Base-by-base conservation (phyloP, 345 rosid species). In the Lumnitzera littorea region DNA sequence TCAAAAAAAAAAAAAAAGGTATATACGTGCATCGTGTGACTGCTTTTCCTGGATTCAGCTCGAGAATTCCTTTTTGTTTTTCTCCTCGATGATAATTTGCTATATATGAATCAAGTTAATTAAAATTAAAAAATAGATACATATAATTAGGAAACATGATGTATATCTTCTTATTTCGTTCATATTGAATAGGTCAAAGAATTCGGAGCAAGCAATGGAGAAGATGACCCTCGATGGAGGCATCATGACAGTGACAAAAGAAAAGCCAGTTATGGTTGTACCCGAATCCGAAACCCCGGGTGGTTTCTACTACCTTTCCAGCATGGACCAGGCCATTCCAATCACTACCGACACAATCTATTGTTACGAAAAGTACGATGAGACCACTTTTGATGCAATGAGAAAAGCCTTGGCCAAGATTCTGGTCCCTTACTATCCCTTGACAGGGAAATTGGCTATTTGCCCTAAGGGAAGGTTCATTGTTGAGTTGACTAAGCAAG, bases 231-330 rank as follows among this genome's bases (percentile, higher is more conserved):
- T 36, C 43, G 7, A 7, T 9, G 43, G 43, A 4, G 43, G 43
- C 58, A 55, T 29, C 47, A 1, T 15, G 11, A 29, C 15, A 14
- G 47, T 55, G 41, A 46, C 29, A 15, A 55, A 23, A 55, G 29
- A 36, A 25, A 55, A 46, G 46, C 46, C 58, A 2, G 17, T 29
- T 3, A 20, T 2, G 14, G 58, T 55, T 1, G 9, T 55, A 27
- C 58, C 58, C 16, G 58, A 55, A 55, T 15, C 29, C 46, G 58
- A 55, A 55, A 55, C 58, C n/a, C 47, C 46, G 15, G 12, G 17
- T 16, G 9, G 46, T 3, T 29, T 46, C 20, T 9, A 25, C 20
- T 55, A 25, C 58, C 17, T 55, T 15, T 25, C 46, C 25, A 55
- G 58, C 58, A 36, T 55, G 12, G 58, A 55, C 41, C 58, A 55